These are phyloP conservation scores for Laetiporus sulphureus DNA, from an alignment of 1,284 basidiomycete genomes.

Conservation along the genomic window DNA sequence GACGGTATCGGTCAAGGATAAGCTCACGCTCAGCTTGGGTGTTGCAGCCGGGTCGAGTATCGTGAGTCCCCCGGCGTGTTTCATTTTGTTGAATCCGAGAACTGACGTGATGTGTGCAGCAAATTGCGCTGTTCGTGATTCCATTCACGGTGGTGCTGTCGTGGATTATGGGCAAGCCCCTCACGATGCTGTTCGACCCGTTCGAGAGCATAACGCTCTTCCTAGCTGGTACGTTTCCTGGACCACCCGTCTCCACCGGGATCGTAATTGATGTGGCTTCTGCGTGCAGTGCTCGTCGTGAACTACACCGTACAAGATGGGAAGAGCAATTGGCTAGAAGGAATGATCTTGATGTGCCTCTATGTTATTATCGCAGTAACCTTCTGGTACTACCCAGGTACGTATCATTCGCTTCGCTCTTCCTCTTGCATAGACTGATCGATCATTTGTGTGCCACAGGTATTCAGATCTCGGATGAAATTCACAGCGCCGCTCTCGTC, in stretches of 20 bases:
- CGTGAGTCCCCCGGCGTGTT: constrained; percentile 37
- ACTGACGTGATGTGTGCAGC: constrained; percentile 34
- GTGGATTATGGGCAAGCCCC: constrained; percentile 61
- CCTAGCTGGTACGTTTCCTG: constrained; percentile 24
- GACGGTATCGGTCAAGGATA: constrained; percentile 81
- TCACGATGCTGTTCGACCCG: constrained; percentile 60
- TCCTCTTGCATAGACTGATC: too few species aligned
- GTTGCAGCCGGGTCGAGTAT: constrained; percentile 91
- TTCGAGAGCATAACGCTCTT: constrained; percentile 57
- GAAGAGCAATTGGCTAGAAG: constrained; percentile 29
- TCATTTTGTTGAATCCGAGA: neutral
- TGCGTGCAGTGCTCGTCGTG: constrained; percentile 23
- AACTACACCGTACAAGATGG: constrained; percentile 29
- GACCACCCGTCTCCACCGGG: constrained; percentile 16
- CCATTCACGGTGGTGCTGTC: constrained; percentile 63
- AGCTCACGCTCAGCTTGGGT: constrained; percentile 66
- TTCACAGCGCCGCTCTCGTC: too few species aligned
- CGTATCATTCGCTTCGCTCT: constrained; percentile 5
- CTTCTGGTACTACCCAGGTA: constrained; percentile 63
- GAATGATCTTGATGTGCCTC: constrained; percentile 49
- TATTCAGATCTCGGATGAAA: too few species aligned
- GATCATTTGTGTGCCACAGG: too few species aligned
- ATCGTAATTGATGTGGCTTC: constrained; percentile 36
- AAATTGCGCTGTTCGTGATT: constrained; percentile 84
- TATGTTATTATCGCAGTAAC: constrained; percentile 53